A percentile compares a stretch with the other conserved stretches of the same genome.
phyloP scores from a whole-genome alignment of 257 asterid species.

The Gynochthodes officinalis region DNA sequence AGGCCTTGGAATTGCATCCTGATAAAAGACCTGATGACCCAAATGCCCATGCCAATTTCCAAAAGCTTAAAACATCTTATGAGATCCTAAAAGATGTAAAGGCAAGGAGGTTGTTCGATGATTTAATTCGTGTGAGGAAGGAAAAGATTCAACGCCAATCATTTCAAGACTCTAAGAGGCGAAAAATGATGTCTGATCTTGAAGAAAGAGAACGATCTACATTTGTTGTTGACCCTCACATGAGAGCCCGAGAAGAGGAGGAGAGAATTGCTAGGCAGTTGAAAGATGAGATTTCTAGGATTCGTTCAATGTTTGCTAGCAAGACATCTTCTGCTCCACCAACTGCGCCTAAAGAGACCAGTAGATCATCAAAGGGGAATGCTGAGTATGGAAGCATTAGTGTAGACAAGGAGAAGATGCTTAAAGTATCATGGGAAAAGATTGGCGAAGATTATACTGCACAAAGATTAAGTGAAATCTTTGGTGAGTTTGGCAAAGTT shows the following conservation, averaged over 20 bases:
- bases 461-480: conserved; percentile 54
- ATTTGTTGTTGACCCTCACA: conserved; percentile 40
- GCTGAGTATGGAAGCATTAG: conserved; percentile 31
- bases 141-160: conserved; percentile 60
- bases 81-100: conserved; percentile 67
- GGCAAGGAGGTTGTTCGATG: conserved; percentile 68
- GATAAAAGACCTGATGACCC: conserved; percentile 77
- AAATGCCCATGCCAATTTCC: conserved; percentile 56
- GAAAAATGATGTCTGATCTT: conserved; percentile 78
- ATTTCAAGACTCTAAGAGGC: conserved; percentile 61
- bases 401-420: conserved; percentile 65
- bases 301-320: conserved; percentile 47
- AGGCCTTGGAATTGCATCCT: conserved; percentile 69
- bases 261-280: conserved; percentile 53
- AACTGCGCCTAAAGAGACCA: conserved; percentile 33
- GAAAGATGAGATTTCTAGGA: conserved; percentile 59
- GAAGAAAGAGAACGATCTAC: conserved; percentile 68
- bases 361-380: conserved; percentile 21
- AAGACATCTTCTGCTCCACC: conserved; percentile 32
- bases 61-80: conserved; percentile 60
- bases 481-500: conserved; percentile 64
- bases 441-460: conserved; percentile 65
- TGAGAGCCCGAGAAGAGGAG: conserved; percentile 55
- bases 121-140: conserved; percentile 51
- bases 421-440: conserved; percentile 92